A percentile compares a stretch with the other conserved stretches of the same genome.
Conservation (phyloP, 805 yeast genomes). For the Nakazawaea holstii region DNA sequence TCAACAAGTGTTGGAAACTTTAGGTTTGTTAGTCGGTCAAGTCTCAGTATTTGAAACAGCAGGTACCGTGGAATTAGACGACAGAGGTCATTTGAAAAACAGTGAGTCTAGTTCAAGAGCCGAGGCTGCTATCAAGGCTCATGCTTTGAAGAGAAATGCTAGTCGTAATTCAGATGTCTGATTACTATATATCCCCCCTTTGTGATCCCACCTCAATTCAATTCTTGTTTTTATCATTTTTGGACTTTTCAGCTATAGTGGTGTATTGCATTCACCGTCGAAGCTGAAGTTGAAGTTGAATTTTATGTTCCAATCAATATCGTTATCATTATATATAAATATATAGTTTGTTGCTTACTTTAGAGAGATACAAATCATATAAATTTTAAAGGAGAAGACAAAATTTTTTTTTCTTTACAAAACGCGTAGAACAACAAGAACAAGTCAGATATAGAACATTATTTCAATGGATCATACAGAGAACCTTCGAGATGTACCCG, state of each 20-base stretch:
- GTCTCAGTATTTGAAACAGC: conserved; percentile 75
- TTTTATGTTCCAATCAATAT: no score
- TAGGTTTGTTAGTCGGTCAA: conserved; percentile 75
- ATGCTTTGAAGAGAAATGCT: conserved; percentile 13
- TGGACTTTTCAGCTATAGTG: no score
- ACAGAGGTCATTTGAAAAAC: conserved; percentile 62
- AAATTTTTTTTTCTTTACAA: no score
- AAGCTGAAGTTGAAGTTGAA: neutral
- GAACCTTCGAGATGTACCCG: no score
- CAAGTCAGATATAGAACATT: no score
- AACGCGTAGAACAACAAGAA: no score
- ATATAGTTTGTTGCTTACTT: no score
- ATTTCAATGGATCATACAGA: no score
- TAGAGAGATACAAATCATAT: no score
- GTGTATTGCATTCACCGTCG: no score
- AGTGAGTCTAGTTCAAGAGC: conserved; percentile 40
- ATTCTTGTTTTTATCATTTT: neutral
- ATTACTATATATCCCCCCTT: neutral
- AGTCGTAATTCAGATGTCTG: neutral
- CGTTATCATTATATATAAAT: no score
- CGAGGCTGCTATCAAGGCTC: conserved; percentile 30
- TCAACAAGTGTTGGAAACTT: conserved; percentile 73
- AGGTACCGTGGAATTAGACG: conserved; percentile 70
- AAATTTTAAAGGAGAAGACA: no score
- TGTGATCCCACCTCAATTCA: neutral